Evolutionary conservation across 305 asterid genomes (phyloP).

Genomic region (Fraxinus baroniana): DNA sequence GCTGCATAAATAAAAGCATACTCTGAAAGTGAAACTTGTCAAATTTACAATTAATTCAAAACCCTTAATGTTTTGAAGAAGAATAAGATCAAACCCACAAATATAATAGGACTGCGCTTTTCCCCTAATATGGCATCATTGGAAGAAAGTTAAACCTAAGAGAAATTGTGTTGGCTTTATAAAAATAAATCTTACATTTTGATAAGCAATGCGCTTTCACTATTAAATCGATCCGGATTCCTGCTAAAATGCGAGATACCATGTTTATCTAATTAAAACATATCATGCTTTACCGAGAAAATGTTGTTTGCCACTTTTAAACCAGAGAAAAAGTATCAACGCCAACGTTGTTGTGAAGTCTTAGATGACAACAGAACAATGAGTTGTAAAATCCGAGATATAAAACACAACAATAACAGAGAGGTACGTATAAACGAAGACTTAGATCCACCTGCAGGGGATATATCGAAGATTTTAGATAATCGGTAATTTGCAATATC

Average conservation of each 20-base stretch:
- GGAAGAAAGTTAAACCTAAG: conserved; percentile 7
- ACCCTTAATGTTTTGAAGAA: background rate
- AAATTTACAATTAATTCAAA: background rate
- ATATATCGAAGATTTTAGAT: conserved; percentile 60
- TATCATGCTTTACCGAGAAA: background rate
- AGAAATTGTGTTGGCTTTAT: background rate
- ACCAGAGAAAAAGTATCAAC: background rate
- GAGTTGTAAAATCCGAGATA: background rate
- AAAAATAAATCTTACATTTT: background rate
- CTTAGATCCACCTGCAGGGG: conserved; percentile 55
- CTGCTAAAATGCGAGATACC: background rate
- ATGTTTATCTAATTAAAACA: background rate
- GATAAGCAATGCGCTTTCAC: background rate
- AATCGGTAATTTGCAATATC: conserved; percentile 56
- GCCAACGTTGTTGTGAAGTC: background rate
- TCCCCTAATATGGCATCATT: conserved; percentile 9
- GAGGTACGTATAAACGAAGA: background rate
- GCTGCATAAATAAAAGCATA: background rate
- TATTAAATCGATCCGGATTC: background rate
- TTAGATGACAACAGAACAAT: background rate
- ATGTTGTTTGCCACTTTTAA: background rate
- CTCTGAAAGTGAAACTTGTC: background rate
- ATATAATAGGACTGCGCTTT: background rate
- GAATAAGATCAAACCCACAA: background rate
- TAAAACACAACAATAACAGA: background rate